These are phyloP conservation scores for Bromus sterilis DNA, from an alignment of 176 grass and related monocot species.

Conservation along the genomic window DNA sequence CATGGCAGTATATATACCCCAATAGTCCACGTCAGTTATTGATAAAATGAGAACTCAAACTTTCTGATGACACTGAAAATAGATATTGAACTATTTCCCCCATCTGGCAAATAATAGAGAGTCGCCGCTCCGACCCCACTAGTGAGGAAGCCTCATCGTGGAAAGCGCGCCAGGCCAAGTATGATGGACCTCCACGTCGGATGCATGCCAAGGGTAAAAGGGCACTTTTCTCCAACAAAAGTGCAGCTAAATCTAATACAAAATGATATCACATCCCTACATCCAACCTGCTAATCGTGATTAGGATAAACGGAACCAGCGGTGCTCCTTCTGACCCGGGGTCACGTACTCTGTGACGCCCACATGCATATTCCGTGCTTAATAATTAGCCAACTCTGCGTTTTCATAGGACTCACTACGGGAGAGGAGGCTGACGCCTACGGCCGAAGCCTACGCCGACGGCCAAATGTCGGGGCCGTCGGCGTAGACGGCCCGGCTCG, in stretches of 20 bases:
- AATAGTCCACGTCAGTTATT: too few relatives aligned
- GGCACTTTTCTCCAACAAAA: not conserved
- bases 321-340: not conserved
- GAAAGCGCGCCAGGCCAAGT: not conserved
- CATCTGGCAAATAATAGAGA: not conserved
- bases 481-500: too few relatives aligned
- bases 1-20: too few relatives aligned
- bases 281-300: not conserved
- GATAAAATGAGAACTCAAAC: too few relatives aligned
- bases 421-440: too few relatives aligned
- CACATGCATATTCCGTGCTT: constrained; percentile 32
- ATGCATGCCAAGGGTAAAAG: not conserved
- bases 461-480: too few relatives aligned
- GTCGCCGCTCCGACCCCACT: not conserved
- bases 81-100: too few relatives aligned
- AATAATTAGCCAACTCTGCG: not conserved
- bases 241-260: not conserved
- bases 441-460: too few relatives aligned
- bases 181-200: not conserved
- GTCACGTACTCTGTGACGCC: constrained; percentile 13
- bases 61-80: too few relatives aligned
- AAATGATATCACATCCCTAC: not conserved
- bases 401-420: too few relatives aligned
- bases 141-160: not conserved
- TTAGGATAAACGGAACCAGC: not conserved